Conservation (phyloP, 2,329 filamentous ascomycete genomes). For the Arthrinium puccinioides region DNA sequence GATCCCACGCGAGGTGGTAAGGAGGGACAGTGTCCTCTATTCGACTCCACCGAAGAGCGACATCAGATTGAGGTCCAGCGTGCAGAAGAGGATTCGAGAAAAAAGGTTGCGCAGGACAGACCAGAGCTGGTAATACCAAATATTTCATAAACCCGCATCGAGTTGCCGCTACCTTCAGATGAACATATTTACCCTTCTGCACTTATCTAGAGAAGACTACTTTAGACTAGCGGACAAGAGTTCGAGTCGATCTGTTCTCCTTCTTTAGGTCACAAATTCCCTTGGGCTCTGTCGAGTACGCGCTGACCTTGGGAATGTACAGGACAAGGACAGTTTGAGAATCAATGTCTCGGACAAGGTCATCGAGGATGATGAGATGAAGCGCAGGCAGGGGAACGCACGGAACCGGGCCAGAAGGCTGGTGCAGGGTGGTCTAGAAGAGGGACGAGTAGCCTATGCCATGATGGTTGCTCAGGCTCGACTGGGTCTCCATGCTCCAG, state of each 20-base stretch:
- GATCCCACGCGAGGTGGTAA: conserved; percentile 39
- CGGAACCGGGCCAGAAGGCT: too few species aligned
- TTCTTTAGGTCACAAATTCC: background rate
- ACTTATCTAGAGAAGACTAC: background rate
- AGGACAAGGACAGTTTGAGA: background rate
- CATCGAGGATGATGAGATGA: conserved; percentile 1
- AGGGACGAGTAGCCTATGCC: too few species aligned
- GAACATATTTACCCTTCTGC: background rate
- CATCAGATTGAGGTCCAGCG: conserved; percentile 56
- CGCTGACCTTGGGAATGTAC: background rate
- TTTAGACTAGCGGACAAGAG: background rate
- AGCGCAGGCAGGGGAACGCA: background rate
- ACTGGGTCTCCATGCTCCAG: too few species aligned
- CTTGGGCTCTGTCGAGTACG: background rate
- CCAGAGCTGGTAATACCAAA: conserved; percentile 42
- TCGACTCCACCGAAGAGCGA: conserved; percentile 53
- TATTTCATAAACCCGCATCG: conserved; percentile 3
- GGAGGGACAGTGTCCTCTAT: conserved; percentile 56
- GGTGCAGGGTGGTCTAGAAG: too few species aligned
- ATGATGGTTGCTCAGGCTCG: too few species aligned
- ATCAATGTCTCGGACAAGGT: conserved; percentile 1
- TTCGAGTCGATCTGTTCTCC: background rate
- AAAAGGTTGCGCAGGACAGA: conserved; percentile 48
- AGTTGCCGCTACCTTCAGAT: too few species aligned
- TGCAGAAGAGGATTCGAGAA: conserved; percentile 52